Conservation (phyloP, 139 green algal species). For the Coelastrella sp. region DNA sequence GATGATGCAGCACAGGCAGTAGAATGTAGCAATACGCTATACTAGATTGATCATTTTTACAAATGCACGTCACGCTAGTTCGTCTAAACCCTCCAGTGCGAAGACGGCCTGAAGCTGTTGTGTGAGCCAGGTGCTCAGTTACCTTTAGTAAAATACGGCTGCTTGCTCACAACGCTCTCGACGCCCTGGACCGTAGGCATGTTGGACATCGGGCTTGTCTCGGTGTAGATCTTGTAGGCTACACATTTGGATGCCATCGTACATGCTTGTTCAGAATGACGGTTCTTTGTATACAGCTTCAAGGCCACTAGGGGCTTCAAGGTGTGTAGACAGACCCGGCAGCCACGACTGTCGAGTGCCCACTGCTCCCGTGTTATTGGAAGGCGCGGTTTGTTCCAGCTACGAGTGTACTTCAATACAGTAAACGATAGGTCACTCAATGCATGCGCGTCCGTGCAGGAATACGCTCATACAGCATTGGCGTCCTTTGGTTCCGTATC, state of each 20-base stretch:
- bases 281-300: too few species aligned
- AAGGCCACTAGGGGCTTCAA: background rate
- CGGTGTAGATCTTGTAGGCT: background rate
- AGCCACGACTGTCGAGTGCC: slow-evolving; percentile 1
- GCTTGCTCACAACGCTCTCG: too few species aligned
- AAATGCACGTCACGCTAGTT: too few species aligned
- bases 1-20: too few species aligned
- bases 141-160: too few species aligned
- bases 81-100: background rate
- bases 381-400: too few species aligned
- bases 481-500: background rate
- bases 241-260: background rate
- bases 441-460: background rate
- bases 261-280: background rate
- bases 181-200: background rate
- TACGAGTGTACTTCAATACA: background rate
- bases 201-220: background rate
- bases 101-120: background rate
- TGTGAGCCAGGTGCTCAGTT: too few species aligned
- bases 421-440: background rate
- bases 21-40: too few species aligned
- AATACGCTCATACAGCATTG: background rate
- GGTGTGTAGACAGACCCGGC: background rate
- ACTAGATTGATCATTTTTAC: too few species aligned
- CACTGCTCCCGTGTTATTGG: background rate